Evolutionary conservation across 495 filamentous ascomycete species (phyloP), one percentile per base, ranked within the genome.

Genomic region (Aeminium ludgeri): DNA sequence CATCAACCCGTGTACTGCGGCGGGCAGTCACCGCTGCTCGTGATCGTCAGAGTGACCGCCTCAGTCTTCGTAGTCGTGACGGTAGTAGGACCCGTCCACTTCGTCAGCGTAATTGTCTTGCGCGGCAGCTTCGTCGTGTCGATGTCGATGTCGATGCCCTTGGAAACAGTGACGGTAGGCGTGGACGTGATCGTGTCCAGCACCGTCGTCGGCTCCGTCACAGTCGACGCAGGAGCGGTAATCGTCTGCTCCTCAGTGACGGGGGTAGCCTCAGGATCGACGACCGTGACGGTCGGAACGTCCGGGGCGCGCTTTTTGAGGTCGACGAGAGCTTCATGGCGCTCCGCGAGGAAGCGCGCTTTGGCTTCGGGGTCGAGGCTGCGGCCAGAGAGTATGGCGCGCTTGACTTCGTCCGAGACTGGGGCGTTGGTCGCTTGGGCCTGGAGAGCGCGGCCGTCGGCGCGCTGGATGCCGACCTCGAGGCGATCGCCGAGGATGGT

Each of bases 291-390:
- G 27, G 44, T 42, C 13, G 48, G 36, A 6, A 45, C 41, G 40
- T 60, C 57, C 2, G 54, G 54, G 38, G 53, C 54, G 36, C 57
- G 53, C 41, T 45, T 47, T 10, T 48, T 30, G 20, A 58, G 30
- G 4, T 25, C 8, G 12, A 19, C 38, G 10, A 38, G 23, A 2
- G 10, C 17, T 13, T 13, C 34, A 23, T 36, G 34, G 12, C 34
- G 41, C 41, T 44, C 41, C n/a, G 36, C 28, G 33, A 44, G 20
- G 17, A 29, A 36, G 20, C 33, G n/a, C 10, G 25, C 20, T 33
- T 38, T 44, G 23, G 36, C 34, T 20, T 36, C 18, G 1, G 32
- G 20, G 10, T 37, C 31, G 12, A 34, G 20, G 8, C 38, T 45
- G 25, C 30, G 34, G 11, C 52, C 36, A 29, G 44, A 42, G 19